Evolutionary conservation across 2,329 filamentous ascomycete species (phyloP), one percentile per base, ranked within the genome.

Genomic region (Ophiostoma pallidulum): DNA sequence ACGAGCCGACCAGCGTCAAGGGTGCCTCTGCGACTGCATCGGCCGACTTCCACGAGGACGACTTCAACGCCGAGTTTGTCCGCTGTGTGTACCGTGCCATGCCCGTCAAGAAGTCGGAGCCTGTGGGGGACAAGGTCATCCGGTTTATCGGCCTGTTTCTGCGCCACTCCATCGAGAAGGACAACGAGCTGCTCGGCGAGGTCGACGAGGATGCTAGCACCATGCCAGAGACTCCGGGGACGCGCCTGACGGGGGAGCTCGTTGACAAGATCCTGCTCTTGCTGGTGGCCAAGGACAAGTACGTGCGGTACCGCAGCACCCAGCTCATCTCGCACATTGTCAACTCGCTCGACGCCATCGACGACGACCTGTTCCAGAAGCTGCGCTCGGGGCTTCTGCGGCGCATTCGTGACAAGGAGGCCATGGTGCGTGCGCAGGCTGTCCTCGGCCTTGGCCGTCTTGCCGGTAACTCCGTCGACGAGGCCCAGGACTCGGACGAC

Each of bases 261-360:
- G 77, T 97, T 59, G 78, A 80, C 45, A 74, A 80, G 7, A 67
- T 92, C 18, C 70, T 94, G 3, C 84, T 85, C 5, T 69, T 95
- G n/a, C 72, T 95, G 51, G 76, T 75, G 9, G 80, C 86, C 37
- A 97, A 95, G 66, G 92, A 98, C 66, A 97, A 96, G 66, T 84
- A 84, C 50, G 84, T 97, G 40, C 80, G 92, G 50, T 98, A 88
- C 65, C 77, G 92, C 50, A 80, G 89, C 4, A 94, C 91, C 0
- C 92, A 98, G 62, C 78, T 95, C 45, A 80, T 94, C 45, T 85
- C 89, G 2, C 86, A 95, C 62, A 82, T 96, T 53, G 84, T 98
- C 66, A 95, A 95, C 66, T 92, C 85, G 12, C 74, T 98, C 22
- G 87, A 94, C 53, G 83, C 87, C 2, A 87, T 97, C 57, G 92